Evolutionary conservation across 108 stramenopile genomes (phyloP).

Genomic region (Schizochytrium sp.): DNA sequence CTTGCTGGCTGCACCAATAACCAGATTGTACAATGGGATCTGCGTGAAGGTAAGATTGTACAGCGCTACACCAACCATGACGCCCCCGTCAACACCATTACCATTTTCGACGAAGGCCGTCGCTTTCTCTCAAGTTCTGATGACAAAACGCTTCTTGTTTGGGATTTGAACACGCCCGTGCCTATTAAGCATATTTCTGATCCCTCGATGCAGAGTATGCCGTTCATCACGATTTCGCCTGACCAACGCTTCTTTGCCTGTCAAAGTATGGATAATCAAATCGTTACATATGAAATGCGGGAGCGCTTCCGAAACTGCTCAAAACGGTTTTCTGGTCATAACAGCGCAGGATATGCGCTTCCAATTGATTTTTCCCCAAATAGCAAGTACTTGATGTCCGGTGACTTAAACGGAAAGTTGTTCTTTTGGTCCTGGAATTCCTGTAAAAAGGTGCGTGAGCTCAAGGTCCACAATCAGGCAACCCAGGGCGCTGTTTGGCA

Average conservation of each 20-base stretch:
- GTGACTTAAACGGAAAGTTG: constrained; percentile 93
- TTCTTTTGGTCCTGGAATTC: constrained; percentile 97
- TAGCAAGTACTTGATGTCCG: constrained; percentile 92
- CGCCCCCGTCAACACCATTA: constrained; percentile 93
- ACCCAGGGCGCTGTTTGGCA: constrained; percentile 95
- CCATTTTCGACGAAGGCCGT: constrained; percentile 91
- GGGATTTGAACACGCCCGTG: constrained; percentile 99
- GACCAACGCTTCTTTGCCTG: constrained; percentile 82
- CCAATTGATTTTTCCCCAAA: constrained; percentile 90
- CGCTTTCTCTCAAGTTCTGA: constrained; percentile 94
- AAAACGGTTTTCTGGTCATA: constrained; percentile 94
- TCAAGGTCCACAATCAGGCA: constrained; percentile 91
- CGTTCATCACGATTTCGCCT: constrained; percentile 89
- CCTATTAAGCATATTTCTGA: constrained; percentile 99
- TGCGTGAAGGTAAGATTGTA: constrained; percentile 84
- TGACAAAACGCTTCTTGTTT: constrained; percentile 97
- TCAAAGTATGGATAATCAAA: constrained; percentile 95
- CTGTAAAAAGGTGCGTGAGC: constrained; percentile 62
- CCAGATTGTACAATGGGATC: constrained; percentile 90
- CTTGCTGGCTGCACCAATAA: constrained; percentile 96
- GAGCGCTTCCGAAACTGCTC: constrained; percentile 87
- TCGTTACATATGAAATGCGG: constrained; percentile 88
- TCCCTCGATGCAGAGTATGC: constrained; percentile 98
- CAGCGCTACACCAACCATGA: constrained; percentile 99
- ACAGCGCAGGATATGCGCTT: constrained; percentile 96